Evolutionary conservation across 768 basidiomycete genomes (phyloP).

Genomic region (Kwoniella sp.): DNA sequence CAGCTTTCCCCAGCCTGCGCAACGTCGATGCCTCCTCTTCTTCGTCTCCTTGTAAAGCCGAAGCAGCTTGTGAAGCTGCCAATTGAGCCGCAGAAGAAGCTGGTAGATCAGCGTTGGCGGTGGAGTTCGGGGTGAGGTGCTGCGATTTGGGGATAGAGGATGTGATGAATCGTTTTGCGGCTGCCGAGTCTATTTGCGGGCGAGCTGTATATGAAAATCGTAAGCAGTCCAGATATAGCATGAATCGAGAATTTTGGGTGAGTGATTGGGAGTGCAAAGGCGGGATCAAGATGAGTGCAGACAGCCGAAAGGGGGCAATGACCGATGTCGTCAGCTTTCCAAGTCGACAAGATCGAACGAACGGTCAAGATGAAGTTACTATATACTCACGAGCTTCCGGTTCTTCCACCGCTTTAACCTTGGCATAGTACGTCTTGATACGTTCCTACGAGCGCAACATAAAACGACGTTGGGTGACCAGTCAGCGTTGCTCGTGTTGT

Average conservation of each 20-base stretch:
- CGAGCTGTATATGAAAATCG: slow-evolving; percentile 10
- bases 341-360: not conserved
- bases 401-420: slow-evolving; percentile 48
- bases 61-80: slow-evolving; percentile 14
- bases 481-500: no score
- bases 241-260: no score
- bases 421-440: slow-evolving; percentile 52
- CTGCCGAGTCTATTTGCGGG: slow-evolving; percentile 36
- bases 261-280: no score
- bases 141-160: slow-evolving; percentile 42
- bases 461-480: no score
- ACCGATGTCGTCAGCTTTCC: not conserved
- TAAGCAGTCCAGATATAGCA: no score
- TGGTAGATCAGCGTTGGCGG: not conserved
- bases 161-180: slow-evolving; percentile 49
- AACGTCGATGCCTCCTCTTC: slow-evolving; percentile 19
- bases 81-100: slow-evolving; percentile 25
- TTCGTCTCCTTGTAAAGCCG: slow-evolving; percentile 21
- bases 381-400: slow-evolving; percentile 44
- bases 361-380: not conserved
- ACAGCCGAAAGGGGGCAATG: not conserved
- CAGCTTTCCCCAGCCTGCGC: slow-evolving; percentile 19
- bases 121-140: slow-evolving; percentile 19
- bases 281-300: no score
- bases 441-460: slow-evolving; percentile 39